Percentiles rank a stretch among this genome's conserved stretches.
phyloP scores from a whole-genome alignment of 1,284 basidiomycete species.

The Cystobasidium slooffiae region DNA sequence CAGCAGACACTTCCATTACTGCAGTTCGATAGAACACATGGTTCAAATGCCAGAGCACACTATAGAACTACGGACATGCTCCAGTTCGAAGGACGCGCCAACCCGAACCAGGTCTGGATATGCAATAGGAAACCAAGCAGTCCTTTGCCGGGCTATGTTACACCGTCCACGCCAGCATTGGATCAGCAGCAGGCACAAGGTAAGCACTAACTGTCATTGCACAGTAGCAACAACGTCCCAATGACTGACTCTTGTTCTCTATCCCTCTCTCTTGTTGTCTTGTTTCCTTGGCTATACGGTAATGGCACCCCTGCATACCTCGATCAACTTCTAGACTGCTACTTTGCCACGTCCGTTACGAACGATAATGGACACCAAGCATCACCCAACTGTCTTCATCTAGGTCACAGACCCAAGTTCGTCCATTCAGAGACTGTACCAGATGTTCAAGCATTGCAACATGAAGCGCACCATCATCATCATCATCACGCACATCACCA shows the following conservation, averaged over 20 bases:
- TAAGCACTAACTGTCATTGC: not conserved
- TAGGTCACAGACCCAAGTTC: constrained; percentile 33
- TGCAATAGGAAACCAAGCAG: constrained; percentile 35
- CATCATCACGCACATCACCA: not conserved
- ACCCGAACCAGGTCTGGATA: constrained; percentile 29
- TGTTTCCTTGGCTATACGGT: not conserved
- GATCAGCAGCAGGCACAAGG: not conserved
- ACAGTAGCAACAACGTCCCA: not conserved
- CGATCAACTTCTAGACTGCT: not conserved
- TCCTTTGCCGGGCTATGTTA: constrained; percentile 19
- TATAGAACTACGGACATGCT: constrained; percentile 27
- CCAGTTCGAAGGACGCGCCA: constrained; percentile 35
- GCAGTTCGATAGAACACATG: not conserved
- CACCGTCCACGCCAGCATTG: constrained; percentile 10
- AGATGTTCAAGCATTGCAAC: constrained; percentile 24
- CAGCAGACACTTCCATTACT: not conserved
- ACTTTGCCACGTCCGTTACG: constrained; percentile 3
- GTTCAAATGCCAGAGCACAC: not conserved
- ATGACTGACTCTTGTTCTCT: no score
- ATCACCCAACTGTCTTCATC: constrained; percentile 4
- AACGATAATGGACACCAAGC: not conserved
- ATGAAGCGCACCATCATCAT: not conserved
- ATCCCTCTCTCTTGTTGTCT: not conserved
- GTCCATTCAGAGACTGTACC: constrained; percentile 37
- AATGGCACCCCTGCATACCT: not conserved